Percentiles rank a stretch among this genome's conserved stretches.
phyloP scores from a whole-genome alignment of 306 rosid species.

The Gastrolobium villosum region DNA sequence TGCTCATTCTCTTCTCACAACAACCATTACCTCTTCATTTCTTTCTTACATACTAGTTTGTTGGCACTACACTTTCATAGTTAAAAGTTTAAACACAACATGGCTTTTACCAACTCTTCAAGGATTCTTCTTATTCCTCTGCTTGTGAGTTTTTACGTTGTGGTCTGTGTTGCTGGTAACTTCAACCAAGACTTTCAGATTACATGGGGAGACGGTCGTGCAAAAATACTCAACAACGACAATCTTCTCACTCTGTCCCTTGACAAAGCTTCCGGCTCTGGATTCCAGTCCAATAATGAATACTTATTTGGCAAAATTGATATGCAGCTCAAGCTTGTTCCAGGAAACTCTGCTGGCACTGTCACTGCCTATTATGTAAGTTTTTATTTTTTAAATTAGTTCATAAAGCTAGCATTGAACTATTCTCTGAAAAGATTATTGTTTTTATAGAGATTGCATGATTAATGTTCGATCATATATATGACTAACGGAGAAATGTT shows the following conservation, averaged over 20 bases:
- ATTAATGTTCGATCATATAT: no score
- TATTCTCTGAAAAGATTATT: no score
- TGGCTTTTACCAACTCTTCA: conserved; percentile 22
- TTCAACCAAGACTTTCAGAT: conserved; percentile 64
- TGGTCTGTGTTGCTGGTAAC: conserved; percentile 42
- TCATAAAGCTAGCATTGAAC: no score
- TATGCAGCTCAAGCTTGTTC: conserved; percentile 75
- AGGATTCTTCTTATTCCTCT: conserved; percentile 11
- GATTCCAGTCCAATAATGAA: conserved; percentile 66
- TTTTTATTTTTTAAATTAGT: neutral
- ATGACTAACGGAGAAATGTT: neutral
- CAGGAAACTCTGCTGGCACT: conserved; percentile 80
- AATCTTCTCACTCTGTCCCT: conserved; percentile 68
- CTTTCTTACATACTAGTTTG: neutral
- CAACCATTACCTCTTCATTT: neutral
- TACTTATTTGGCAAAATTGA: conserved; percentile 69
- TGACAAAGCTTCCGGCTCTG: conserved; percentile 82
- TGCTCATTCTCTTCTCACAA: neutral
- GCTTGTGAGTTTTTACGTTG: conserved; percentile 23
- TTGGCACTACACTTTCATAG: neutral
- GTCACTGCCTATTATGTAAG: conserved; percentile 80
- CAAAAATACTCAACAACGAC: conserved; percentile 53
- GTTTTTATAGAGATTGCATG: no score
- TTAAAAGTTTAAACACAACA: neutral
- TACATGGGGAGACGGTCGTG: conserved; percentile 78